Evolutionary conservation across 83 land plant genomes (phyloP).

Genomic region (Thuja plicata): DNA sequence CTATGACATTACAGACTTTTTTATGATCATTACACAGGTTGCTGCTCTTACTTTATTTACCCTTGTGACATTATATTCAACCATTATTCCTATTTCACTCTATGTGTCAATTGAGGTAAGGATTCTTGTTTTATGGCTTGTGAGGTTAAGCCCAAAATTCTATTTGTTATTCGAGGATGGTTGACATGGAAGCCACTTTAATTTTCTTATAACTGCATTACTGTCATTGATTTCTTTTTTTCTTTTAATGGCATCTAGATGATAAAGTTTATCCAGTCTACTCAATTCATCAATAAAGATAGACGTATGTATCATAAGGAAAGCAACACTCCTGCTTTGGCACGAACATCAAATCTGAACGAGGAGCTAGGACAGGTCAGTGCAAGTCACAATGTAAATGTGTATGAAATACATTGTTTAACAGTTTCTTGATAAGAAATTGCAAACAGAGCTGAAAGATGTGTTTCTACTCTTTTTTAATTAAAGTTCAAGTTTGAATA

Average conservation of each 20-base stretch:
- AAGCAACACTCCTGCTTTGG: conserved; percentile 85
- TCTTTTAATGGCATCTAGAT: conserved; percentile 46
- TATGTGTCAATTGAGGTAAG: conserved; percentile 99
- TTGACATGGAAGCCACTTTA: not conserved
- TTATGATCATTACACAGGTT: conserved; percentile 49
- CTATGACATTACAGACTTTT: not conserved
- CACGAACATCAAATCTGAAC: conserved; percentile 96
- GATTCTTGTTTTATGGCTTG: not conserved
- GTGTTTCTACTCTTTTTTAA: too few relatives aligned
- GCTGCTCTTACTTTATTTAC: conserved; percentile 78
- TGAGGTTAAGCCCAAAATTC: not conserved
- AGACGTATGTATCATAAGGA: conserved; percentile 82
- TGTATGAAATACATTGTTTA: not conserved
- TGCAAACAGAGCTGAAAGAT: too few relatives aligned
- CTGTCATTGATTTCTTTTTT: not conserved
- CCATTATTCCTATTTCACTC: conserved; percentile 97
- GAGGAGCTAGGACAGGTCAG: conserved; percentile 99
- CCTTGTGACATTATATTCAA: conserved; percentile 86
- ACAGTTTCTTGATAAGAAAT: too few relatives aligned
- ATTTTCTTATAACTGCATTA: not conserved
- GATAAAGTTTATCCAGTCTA: conserved; percentile 96
- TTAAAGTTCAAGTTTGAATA: too few relatives aligned
- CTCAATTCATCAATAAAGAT: conserved; percentile 94
- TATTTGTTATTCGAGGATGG: not conserved
- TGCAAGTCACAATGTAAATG: not conserved